A percentile compares a stretch with the other conserved stretches of the same genome.
Evolutionary conservation across 192 early-diverging fungal genomes (phyloP).

Genomic region (Paraglomus occultum): DNA sequence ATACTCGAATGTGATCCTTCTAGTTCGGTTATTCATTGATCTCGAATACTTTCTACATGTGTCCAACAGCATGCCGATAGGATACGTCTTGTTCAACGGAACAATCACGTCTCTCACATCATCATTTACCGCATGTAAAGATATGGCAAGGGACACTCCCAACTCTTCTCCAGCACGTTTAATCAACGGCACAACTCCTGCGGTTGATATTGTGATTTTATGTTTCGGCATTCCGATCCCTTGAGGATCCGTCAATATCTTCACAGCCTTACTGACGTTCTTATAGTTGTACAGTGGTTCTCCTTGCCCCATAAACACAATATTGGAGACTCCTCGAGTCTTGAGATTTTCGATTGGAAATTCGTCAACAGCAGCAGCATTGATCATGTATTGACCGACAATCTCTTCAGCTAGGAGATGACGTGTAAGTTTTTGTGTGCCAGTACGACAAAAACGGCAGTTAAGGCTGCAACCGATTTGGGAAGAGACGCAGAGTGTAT

Average conservation of each 20-base stretch:
- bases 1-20: conserved; percentile 85
- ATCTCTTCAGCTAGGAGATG: conserved; percentile 74
- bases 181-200: conserved; percentile 81
- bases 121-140: conserved; percentile 82
- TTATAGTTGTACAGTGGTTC: conserved; percentile 86
- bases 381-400: conserved; percentile 67
- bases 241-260: conserved; percentile 54
- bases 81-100: conserved; percentile 84
- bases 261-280: conserved; percentile 59
- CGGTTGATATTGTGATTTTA: conserved; percentile 82
- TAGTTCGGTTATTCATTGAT: conserved; percentile 50
- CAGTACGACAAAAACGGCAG: conserved; percentile 89
- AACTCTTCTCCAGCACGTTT: conserved; percentile 70
- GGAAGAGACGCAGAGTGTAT: conserved; percentile 77
- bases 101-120: conserved; percentile 73
- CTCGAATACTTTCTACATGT: conserved; percentile 65
- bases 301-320: conserved; percentile 94
- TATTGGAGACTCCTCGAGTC: conserved; percentile 65
- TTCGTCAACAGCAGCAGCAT: conserved; percentile 54
- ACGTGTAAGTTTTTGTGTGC: conserved; percentile 78
- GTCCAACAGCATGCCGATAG: conserved; percentile 64
- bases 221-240: conserved; percentile 64
- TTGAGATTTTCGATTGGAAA: conserved; percentile 51
- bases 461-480: conserved; percentile 86
- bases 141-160: conserved; percentile 72